phyloP scores from a whole-genome alignment of 78 protist genomes.

The Creolimax fragrantissima region DNA sequence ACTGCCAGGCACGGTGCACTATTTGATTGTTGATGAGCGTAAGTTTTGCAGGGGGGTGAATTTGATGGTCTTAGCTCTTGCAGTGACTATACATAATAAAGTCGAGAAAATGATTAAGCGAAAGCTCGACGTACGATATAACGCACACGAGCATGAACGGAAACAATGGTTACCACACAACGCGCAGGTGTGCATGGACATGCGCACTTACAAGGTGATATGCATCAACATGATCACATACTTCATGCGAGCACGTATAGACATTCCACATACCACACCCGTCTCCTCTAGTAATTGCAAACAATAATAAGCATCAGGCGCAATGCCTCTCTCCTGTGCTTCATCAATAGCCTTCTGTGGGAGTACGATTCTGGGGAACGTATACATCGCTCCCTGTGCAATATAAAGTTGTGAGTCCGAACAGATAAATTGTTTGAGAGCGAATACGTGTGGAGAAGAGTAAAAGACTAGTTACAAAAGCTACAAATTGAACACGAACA shows the following conservation, averaged over 20 bases:
- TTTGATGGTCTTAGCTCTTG: not conserved
- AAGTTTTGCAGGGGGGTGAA: not conserved
- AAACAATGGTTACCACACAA: too few species aligned
- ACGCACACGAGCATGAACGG: not conserved
- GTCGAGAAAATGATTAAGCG: not conserved
- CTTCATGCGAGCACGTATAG: too few species aligned
- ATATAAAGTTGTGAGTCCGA: not conserved
- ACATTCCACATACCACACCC: slow-evolving; percentile 75
- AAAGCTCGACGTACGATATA: not conserved
- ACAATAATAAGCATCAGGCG: slow-evolving; percentile 88
- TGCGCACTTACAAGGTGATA: too few species aligned
- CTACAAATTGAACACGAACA: too few species aligned
- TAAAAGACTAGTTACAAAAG: too few species aligned
- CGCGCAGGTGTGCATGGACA: too few species aligned
- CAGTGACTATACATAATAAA: not conserved
- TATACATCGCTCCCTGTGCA: slow-evolving; percentile 87
- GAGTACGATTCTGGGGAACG: slow-evolving; percentile 88
- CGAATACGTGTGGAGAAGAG: too few species aligned
- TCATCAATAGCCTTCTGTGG: slow-evolving; percentile 78
- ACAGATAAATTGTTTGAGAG: too few species aligned
- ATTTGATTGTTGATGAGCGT: not conserved
- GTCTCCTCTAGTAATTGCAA: slow-evolving; percentile 76
- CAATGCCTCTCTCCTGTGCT: slow-evolving; percentile 54
- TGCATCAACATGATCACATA: too few species aligned
- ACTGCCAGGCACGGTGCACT: slow-evolving; percentile 92